Evolutionary conservation across 805 yeast genomes (phyloP).

Genomic region (Starmerella bombicola): DNA sequence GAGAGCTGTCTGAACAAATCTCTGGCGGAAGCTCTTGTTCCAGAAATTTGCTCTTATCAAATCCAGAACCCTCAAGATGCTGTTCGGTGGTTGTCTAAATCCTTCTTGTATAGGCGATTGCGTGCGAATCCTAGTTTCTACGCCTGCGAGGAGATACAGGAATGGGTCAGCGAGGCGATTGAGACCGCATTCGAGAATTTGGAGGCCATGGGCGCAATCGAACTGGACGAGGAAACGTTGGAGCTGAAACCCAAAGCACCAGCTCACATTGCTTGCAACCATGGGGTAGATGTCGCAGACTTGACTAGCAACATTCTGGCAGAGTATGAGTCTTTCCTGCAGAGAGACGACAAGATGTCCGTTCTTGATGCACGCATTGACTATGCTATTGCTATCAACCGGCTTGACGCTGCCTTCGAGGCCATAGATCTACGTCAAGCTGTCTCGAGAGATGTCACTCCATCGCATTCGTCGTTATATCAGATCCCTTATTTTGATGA

Average conservation of each 20-base stretch:
- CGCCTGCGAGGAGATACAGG: conserved; percentile 71
- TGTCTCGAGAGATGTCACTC: conserved; percentile 81
- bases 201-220: conserved; percentile 44
- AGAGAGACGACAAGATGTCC: conserved; percentile 42
- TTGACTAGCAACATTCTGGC: not conserved
- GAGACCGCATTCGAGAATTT: conserved; percentile 60
- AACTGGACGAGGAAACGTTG: conserved; percentile 33
- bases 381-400: conserved; percentile 24
- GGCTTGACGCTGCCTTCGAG: conserved; percentile 30
- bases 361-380: conserved; percentile 62
- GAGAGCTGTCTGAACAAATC: conserved; percentile 58
- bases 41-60: conserved; percentile 57
- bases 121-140: conserved; percentile 79
- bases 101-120: conserved; percentile 70
- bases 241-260: conserved; percentile 49
- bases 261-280: conserved; percentile 62
- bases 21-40: conserved; percentile 55
- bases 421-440: conserved; percentile 85
- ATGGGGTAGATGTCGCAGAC: conserved; percentile 34
- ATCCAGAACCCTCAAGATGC: conserved; percentile 67
- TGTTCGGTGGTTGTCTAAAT: conserved; percentile 78
- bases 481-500: conserved; percentile 65
- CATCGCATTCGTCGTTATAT: conserved; percentile 57
- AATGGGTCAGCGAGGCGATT: conserved; percentile 69
- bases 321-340: conserved; percentile 28